Conservation (phyloP, 129 eudicot genomes). For the Pseudognaphalium luteoalbum region DNA sequence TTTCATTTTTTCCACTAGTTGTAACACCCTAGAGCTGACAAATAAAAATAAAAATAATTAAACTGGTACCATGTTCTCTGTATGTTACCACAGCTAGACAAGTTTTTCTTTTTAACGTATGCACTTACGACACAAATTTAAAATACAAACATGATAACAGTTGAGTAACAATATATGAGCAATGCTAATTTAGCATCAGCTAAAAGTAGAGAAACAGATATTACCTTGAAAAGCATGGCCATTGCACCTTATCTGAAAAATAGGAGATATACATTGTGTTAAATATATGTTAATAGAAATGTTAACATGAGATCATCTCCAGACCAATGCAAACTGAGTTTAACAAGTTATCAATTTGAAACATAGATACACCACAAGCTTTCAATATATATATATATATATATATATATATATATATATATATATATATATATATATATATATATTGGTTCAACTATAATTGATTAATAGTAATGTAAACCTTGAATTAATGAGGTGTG, state of each 20-base stretch:
- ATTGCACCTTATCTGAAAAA: slow-evolving; percentile 35
- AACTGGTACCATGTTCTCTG: neutral
- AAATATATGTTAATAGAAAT: neutral
- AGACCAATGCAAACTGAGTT: neutral
- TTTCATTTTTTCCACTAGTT: neutral
- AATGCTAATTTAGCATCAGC: neutral
- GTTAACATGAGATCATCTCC: neutral
- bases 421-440: too few relatives aligned
- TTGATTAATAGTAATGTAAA: neutral
- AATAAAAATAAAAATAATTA: neutral
- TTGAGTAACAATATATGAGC: neutral
- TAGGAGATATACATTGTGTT: slow-evolving; percentile 3
- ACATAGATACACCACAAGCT: neutral
- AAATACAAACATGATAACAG: neutral
- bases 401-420: too few relatives aligned
- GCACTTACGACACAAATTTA: neutral
- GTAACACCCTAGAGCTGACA: neutral
- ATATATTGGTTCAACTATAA: neutral
- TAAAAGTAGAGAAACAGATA: neutral
- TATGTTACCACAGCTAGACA: neutral
- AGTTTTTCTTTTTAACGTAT: neutral
- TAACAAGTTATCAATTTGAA: neutral
- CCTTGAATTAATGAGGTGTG: neutral
- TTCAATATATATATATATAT: too few relatives aligned
- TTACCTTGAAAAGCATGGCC: slow-evolving; percentile 52